Conservation (phyloP, 371 early-diverging fungal species). For the Mucor plumbeus region DNA sequence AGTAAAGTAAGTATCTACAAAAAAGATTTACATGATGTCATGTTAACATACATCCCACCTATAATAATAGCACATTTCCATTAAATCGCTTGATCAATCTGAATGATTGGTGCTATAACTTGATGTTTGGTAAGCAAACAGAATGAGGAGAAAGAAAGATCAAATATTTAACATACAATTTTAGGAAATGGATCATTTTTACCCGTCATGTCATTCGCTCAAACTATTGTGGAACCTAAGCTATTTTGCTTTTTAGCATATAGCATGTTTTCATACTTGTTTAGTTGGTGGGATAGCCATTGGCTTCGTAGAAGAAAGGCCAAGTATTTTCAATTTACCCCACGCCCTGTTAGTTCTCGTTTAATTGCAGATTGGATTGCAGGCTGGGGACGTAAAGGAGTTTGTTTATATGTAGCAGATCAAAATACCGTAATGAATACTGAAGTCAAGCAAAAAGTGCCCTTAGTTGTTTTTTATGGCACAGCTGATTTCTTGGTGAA, state of each 20-base stretch:
- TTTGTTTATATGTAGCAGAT: conserved; percentile 37
- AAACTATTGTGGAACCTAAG: conserved; percentile 29
- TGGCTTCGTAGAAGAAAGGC: conserved; percentile 57
- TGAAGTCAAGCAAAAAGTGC: conserved; percentile 24
- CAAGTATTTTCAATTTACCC: conserved; percentile 66
- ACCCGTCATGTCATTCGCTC: conserved; percentile 54
- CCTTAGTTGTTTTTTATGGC: conserved; percentile 59
- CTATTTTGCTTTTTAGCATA: conserved; percentile 49
- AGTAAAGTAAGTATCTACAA: conserved; percentile 32
- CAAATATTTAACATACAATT: conserved; percentile 8
- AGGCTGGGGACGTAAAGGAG: conserved; percentile 55
- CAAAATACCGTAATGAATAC: conserved; percentile 1
- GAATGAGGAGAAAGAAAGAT: background rate
- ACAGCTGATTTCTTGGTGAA: conserved; percentile 57
- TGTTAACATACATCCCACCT: background rate
- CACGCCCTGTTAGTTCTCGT: conserved; percentile 54
- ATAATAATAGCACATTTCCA: conserved; percentile 33
- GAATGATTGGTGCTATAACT: conserved; percentile 28
- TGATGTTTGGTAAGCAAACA: conserved; percentile 41
- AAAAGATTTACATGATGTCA: conserved; percentile 9
- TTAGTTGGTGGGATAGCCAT: conserved; percentile 64
- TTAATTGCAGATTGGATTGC: conserved; percentile 57
- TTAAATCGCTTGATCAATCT: conserved; percentile 36
- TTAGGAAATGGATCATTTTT: conserved; percentile 53
- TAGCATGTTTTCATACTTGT: conserved; percentile 62